Evolutionary conservation across 2,329 filamentous ascomycete genomes (phyloP).

Genomic region (Fusarium aywerte): DNA sequence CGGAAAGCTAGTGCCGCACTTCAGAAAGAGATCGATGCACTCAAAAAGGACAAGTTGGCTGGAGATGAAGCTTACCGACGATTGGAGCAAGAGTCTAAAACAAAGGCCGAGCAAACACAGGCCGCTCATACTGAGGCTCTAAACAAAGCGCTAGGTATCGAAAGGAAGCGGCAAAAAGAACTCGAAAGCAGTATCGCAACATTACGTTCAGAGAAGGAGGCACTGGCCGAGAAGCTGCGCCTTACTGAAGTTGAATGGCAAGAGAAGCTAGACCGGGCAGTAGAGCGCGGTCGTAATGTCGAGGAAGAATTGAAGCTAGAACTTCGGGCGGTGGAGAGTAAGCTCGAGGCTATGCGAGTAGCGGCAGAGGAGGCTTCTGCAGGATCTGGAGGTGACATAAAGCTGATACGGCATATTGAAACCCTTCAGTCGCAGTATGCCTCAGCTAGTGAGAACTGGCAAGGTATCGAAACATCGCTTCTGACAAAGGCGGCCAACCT

Average conservation of each 20-base stretch:
- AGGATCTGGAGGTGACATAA: constrained; percentile 82
- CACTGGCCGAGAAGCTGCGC: constrained; percentile 75
- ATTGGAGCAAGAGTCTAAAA: constrained; percentile 75
- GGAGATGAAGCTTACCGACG: constrained; percentile 74
- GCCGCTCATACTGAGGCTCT: constrained; percentile 73
- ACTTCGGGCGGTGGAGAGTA: constrained; percentile 80
- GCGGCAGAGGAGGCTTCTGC: constrained; percentile 91
- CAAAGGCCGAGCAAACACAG: constrained; percentile 72
- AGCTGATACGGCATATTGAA: constrained; percentile 92
- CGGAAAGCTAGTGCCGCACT: constrained; percentile 65
- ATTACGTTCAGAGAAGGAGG: constrained; percentile 81
- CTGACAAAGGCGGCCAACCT: constrained; percentile 79
- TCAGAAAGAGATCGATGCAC: constrained; percentile 51
- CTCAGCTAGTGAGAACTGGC: constrained; percentile 96
- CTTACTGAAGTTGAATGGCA: constrained; percentile 76
- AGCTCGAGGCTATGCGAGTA: constrained; percentile 86
- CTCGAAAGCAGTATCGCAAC: constrained; percentile 69
- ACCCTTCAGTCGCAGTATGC: constrained; percentile 95
- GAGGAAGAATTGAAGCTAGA: constrained; percentile 87
- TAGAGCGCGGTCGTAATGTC: constrained; percentile 72
- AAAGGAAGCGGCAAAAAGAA: constrained; percentile 66
- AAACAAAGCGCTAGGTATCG: constrained; percentile 73
- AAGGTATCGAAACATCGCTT: constrained; percentile 90
- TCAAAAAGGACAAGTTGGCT: constrained; percentile 64
- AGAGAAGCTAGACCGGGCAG: constrained; percentile 77